Conservation (phyloP, 495 filamentous ascomycete genomes). For the Hypoxylon fuscum region DNA sequence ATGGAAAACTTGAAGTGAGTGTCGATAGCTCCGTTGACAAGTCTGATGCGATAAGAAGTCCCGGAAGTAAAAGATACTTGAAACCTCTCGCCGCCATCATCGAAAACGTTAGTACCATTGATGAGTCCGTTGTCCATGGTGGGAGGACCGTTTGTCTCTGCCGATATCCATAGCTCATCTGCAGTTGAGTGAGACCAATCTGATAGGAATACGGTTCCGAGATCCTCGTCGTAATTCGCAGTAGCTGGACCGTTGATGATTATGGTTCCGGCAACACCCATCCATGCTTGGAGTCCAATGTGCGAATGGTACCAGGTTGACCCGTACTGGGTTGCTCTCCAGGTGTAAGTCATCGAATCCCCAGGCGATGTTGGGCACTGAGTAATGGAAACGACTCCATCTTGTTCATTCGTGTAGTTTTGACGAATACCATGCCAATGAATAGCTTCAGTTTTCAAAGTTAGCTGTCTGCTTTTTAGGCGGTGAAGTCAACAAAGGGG, state of each 20-base stretch:
- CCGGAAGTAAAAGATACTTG: constrained; percentile 53
- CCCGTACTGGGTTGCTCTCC: constrained; percentile 64
- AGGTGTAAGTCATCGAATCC: constrained; percentile 60
- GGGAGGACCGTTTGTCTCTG: constrained; percentile 51
- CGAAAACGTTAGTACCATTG: constrained; percentile 59
- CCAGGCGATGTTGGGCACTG: constrained; percentile 61
- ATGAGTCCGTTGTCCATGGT: constrained; percentile 57
- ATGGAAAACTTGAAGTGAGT: constrained; percentile 59
- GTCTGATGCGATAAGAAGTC: constrained; percentile 59
- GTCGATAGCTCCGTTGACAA: constrained; percentile 65
- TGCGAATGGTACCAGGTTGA: constrained; percentile 72
- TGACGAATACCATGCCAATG: constrained; percentile 65
- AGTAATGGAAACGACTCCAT: constrained; percentile 57
- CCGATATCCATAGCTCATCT: constrained; percentile 47
- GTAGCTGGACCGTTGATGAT: constrained; percentile 59
- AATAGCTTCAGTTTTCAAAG: constrained; percentile 36
- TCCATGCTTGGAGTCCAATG: constrained; percentile 62
- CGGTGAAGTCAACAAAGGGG: too few species aligned
- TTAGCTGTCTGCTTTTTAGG: not conserved
- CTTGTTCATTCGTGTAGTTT: constrained; percentile 47
- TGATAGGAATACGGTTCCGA: constrained; percentile 57
- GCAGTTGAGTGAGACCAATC: constrained; percentile 59
- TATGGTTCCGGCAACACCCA: constrained; percentile 60
- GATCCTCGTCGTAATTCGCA: constrained; percentile 62
- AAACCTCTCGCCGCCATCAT: constrained; percentile 49